Evolutionary conservation across 75 land plant species (phyloP), one percentile per base, ranked within the genome.

Genomic region (Gnetum montanum): DNA sequence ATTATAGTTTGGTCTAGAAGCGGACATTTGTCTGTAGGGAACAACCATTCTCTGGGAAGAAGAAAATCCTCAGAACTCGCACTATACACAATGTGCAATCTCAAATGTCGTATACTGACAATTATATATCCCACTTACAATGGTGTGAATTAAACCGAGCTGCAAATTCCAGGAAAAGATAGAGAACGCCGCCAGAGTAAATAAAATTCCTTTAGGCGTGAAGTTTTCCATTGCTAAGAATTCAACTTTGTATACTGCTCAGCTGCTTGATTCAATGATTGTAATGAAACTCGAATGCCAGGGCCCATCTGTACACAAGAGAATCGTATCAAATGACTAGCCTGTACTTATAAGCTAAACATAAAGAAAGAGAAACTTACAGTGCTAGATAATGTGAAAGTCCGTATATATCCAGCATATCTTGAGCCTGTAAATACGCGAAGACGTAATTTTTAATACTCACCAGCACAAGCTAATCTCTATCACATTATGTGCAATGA

Each of bases 391-490:
- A 91, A 57, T 15, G 80, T 72, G 62, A 87, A 83, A 44, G 73
- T 67, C 49, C 75, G 75, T 8, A 91, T 62, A 71, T 82, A 91
- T 6, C 97, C 97, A 62, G 76, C 88, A 73, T 78, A 86, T 45
- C 78, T 83, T 28, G 97, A 91, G 36, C 78, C 96, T 90, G 82
- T 78, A 78, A 47, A 15, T 51, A 44, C 67, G 31, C 40, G 22
- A 22, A 31, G 47, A 38, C 12, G 64, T 31, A 23, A 4, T 36
- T 51, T 29, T 31, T 33, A 8, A 58, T 5, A 24, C 3, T 40
- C 7, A 46, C 25, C 5, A 8, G 7, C 22, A 26, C 2, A 8
- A 41, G 4, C 37, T n/a, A 36, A 45, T 20, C 13, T 12, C 19
- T 8, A 43, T 0, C 3, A 57, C 2, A 12, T 25, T 8, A 57